Conservation (phyloP, 2,329 filamentous ascomycete species). For the Diplodia seriata region DNA sequence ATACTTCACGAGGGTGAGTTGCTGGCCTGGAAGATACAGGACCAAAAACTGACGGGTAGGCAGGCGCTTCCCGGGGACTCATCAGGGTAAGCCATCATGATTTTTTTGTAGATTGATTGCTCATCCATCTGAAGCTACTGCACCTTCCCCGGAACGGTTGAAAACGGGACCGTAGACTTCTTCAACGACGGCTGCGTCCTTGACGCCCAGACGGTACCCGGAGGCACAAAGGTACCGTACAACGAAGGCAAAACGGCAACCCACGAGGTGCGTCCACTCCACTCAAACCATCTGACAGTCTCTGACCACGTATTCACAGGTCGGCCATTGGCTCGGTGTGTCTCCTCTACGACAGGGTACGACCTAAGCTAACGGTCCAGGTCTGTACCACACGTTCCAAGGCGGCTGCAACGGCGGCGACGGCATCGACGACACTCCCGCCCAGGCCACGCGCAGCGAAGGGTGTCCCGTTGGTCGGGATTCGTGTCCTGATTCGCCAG, state of each 20-base stretch:
- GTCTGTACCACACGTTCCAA: slow-evolving; percentile 44
- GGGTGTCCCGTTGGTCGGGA: slow-evolving; percentile 41
- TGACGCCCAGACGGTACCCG: slow-evolving; percentile 34
- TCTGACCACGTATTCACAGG: slow-evolving; percentile 36
- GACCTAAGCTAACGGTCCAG: neutral
- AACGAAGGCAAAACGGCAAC: slow-evolving; percentile 36
- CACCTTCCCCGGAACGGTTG: slow-evolving; percentile 49
- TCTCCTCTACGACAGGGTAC: neutral
- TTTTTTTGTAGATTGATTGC: neutral
- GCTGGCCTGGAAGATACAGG: rapidly evolving
- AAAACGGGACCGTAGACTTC: slow-evolving; percentile 36
- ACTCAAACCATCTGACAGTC: no score
- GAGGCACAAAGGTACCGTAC: slow-evolving; percentile 37
- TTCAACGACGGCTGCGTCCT: slow-evolving; percentile 39
- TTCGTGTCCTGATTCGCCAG: slow-evolving; percentile 39
- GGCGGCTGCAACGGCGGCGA: slow-evolving; percentile 42
- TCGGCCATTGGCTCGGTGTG: slow-evolving; percentile 44
- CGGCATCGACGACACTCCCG: slow-evolving; percentile 41
- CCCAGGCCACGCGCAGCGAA: slow-evolving; percentile 35
- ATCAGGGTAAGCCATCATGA: neutral
- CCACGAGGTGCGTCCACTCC: slow-evolving; percentile 38
- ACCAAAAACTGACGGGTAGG: neutral
- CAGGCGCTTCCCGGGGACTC: slow-evolving; percentile 7
- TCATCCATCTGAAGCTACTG: slow-evolving; percentile 53
- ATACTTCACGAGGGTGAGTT: slow-evolving; percentile 36